Evolutionary conservation across 305 asterid genomes (phyloP), one percentile per base, ranked within the genome.

Genomic region (Andrographis paniculata): DNA sequence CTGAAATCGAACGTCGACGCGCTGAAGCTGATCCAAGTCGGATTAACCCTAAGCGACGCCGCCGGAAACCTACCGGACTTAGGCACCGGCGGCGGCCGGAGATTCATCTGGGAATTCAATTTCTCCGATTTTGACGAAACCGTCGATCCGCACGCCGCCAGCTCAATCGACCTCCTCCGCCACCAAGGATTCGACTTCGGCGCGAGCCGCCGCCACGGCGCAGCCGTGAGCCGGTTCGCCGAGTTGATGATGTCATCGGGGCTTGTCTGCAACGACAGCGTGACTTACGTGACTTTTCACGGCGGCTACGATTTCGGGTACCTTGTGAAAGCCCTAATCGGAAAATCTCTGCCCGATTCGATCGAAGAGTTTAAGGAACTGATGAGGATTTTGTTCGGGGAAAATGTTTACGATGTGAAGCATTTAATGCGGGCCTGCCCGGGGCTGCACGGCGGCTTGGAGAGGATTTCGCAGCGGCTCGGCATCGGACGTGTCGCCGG

Each of bases 241-340:
- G 38, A 33, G 38, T n/a, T 33, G 14, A 33, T 33, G 38, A 10
- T 33, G 38, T 33, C 38, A 11, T 33, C 38, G 4, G 38, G 38
- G 4, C 38, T 33, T 11, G 4, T 33, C 14, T 33, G 38, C 38
- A 33, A 33, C 38, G 38, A 33, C 3, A 33, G 12, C n/a, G 38
- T 33, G 14, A 33, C 38, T 9, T 33, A 33, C n/a, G 12, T 33
- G 14, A 79, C 93, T 1, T 84, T 84, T 48, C 93, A 84, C 57
- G 63, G 95, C 14, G 84, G 77, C 0, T 84, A 81, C 23, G 95
- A 84, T 61, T 81, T 84, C 24, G 95, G 93, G 5, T 84, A 81
- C 56, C 69, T 84, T 44, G 60, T 84, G 42, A 84, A 78, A 74
- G 79, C 79, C 6, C 57, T 84, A 38, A 76, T 80, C 0, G 93